phyloP scores from a whole-genome alignment of 108 stramenopile species.

The Pseudonitzschia multistriata region DNA sequence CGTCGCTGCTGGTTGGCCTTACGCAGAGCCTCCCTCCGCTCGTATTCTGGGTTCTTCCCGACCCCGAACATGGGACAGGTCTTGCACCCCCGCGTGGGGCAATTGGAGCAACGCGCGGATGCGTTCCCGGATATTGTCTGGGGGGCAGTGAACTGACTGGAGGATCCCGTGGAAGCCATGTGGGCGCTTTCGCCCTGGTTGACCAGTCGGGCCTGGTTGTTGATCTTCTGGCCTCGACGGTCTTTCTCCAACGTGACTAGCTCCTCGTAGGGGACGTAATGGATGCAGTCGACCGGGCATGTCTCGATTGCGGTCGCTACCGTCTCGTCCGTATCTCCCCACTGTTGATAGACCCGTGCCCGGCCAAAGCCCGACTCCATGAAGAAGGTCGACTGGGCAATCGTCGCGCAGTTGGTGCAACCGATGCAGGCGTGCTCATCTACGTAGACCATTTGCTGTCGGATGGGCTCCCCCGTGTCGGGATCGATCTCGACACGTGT shows the following conservation, averaged over 20 bases:
- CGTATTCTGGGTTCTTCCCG: conserved; percentile 85
- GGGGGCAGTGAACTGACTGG: conserved; percentile 55
- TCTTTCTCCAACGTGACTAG: conserved; percentile 72
- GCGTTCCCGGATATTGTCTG: conserved; percentile 76
- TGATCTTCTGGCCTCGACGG: conserved; percentile 81
- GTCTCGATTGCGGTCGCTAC: conserved; percentile 84
- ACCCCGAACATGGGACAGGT: conserved; percentile 82
- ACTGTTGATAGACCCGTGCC: conserved; percentile 88
- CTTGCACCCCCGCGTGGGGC: conserved; percentile 52
- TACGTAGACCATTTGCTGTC: conserved; percentile 84
- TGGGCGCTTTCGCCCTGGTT: conserved; percentile 58
- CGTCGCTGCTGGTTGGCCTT: conserved; percentile 51
- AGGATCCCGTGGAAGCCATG: conserved; percentile 42
- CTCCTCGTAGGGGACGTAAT: conserved; percentile 87
- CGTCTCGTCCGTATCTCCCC: conserved; percentile 86
- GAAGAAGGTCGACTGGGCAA: conserved; percentile 88
- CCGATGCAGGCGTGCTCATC: conserved; percentile 93
- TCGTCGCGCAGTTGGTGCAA: conserved; percentile 86
- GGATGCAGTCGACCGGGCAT: conserved; percentile 93
- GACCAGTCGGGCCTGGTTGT: conserved; percentile 85
- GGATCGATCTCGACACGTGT: conserved; percentile 65
- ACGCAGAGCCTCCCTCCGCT: conserved; percentile 62
- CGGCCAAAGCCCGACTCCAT: conserved; percentile 89
- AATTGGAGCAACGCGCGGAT: conserved; percentile 78
- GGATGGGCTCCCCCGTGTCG: conserved; percentile 64